phyloP scores from a whole-genome alignment of 2,329 filamentous ascomycete species.

The Diatrype stigma region DNA sequence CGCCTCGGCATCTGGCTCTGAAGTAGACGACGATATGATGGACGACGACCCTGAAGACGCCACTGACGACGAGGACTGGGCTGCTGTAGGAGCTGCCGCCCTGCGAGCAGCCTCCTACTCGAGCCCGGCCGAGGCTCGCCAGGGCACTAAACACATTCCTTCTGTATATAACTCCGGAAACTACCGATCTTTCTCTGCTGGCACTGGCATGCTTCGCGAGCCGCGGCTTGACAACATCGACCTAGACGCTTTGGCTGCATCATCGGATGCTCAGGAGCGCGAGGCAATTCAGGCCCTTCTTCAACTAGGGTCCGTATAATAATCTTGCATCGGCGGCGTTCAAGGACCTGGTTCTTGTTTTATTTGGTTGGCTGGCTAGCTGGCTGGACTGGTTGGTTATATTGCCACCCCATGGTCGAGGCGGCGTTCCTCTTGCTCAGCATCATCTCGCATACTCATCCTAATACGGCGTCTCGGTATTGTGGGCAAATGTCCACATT shows the following conservation, averaged over 20 bases:
- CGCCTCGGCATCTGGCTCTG: constrained; percentile 70
- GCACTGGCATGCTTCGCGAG: constrained; percentile 49
- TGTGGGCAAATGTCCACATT: constrained; percentile 11
- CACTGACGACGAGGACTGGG: constrained; percentile 97
- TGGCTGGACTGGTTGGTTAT: constrained; percentile 22
- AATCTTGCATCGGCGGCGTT: constrained; percentile 54
- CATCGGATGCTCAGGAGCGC: constrained; percentile 68
- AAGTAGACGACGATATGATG: constrained; percentile 64
- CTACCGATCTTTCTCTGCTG: constrained; percentile 46
- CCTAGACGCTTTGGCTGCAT: constrained; percentile 45
- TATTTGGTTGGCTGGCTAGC: constrained; percentile 21
- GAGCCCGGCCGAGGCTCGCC: constrained; percentile 51
- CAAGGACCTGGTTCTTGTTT: constrained; percentile 19
- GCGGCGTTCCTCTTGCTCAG: constrained; percentile 24
- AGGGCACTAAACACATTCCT: constrained; percentile 44
- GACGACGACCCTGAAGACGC: constrained; percentile 77
- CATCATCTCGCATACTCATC: constrained; percentile 18
- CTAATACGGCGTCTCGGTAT: constrained; percentile 22
- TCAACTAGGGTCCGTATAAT: constrained; percentile 75
- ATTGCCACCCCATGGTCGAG: constrained; percentile 21
- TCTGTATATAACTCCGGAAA: constrained; percentile 43
- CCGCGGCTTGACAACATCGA: constrained; percentile 49
- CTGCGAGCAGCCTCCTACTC: constrained; percentile 66
- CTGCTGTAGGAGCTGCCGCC: constrained; percentile 79
- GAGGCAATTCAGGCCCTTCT: constrained; percentile 79